phyloP scores from a whole-genome alignment of 768 basidiomycete species.

The Lentinula lateritia region DNA sequence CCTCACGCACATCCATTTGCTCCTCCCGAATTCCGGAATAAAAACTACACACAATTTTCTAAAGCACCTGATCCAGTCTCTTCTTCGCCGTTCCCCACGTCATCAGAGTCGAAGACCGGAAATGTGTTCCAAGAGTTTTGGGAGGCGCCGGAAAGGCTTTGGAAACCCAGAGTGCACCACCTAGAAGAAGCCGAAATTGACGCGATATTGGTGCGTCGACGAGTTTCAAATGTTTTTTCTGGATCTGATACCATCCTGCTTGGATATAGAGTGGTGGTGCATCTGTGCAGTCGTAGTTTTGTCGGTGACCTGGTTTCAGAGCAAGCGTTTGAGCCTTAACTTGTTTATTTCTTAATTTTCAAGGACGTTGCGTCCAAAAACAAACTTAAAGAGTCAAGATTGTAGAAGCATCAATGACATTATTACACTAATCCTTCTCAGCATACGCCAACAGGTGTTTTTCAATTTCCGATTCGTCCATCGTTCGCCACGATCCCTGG shows the following conservation, averaged over 20 bases:
- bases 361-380: background rate
- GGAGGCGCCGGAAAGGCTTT: constrained; percentile 60
- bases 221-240: background rate
- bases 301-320: background rate
- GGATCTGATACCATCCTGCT: constrained; percentile 2
- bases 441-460: constrained; percentile 78
- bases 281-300: constrained; percentile 30
- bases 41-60: constrained; percentile 40
- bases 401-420: background rate
- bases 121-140: constrained; percentile 46
- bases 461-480: constrained; percentile 76
- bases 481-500: constrained; percentile 72
- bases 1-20: constrained; percentile 62
- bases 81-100: constrained; percentile 11
- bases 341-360: background rate
- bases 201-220: constrained; percentile 50
- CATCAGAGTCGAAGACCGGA: constrained; percentile 11
- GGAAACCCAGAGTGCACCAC: constrained; percentile 43
- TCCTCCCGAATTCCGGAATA: constrained; percentile 50
- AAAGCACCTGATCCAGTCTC: constrained; percentile 20
- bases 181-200: constrained; percentile 59
- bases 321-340: background rate
- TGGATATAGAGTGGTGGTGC: constrained; percentile 61
- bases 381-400: background rate
- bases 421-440: constrained; percentile 71